Conservation (phyloP, 345 rosid genomes). For the Alliaria petiolata region DNA sequence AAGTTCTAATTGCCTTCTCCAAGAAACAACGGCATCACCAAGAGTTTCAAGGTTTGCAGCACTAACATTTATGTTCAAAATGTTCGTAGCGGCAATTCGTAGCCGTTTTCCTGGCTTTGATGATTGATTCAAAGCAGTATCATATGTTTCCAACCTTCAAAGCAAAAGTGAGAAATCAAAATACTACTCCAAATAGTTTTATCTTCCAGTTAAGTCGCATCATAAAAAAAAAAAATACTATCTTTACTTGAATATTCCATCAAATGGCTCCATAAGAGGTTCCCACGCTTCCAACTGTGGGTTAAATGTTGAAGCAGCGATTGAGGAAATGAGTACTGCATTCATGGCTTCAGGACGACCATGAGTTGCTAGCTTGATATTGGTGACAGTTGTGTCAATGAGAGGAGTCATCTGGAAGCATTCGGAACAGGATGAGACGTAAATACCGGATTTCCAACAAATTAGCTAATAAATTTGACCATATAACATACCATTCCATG, state of each 20-base stretch:
- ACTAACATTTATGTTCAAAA: constrained; percentile 79
- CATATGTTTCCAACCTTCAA: constrained; percentile 89
- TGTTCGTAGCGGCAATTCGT: constrained; percentile 79
- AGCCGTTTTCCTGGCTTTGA: constrained; percentile 74
- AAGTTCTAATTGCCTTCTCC: constrained; percentile 89
- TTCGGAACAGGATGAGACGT: constrained; percentile 10
- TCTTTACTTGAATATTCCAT: constrained; percentile 94
- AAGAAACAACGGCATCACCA: constrained; percentile 71
- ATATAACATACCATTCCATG: constrained; percentile 78
- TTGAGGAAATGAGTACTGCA: constrained; percentile 85
- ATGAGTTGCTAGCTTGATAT: constrained; percentile 94
- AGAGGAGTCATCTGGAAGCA: constrained; percentile 86
- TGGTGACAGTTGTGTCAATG: constrained; percentile 79
- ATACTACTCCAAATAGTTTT: constrained; percentile 7
- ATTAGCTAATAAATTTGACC: background rate
- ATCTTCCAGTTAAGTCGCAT: background rate
- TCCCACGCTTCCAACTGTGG: constrained; percentile 97
- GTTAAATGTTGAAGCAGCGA: constrained; percentile 94
- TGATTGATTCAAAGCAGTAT: constrained; percentile 51
- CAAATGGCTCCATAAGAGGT: constrained; percentile 97
- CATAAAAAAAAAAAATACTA: constrained; percentile 22
- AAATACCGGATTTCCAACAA: constrained; percentile 2
- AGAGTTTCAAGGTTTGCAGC: constrained; percentile 83
- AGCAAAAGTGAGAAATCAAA: constrained; percentile 18
- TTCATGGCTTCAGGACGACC: constrained; percentile 92